These are phyloP conservation scores for Austroboletus festivus DNA, from an alignment of 768 basidiomycete species.

Conservation along the genomic window DNA sequence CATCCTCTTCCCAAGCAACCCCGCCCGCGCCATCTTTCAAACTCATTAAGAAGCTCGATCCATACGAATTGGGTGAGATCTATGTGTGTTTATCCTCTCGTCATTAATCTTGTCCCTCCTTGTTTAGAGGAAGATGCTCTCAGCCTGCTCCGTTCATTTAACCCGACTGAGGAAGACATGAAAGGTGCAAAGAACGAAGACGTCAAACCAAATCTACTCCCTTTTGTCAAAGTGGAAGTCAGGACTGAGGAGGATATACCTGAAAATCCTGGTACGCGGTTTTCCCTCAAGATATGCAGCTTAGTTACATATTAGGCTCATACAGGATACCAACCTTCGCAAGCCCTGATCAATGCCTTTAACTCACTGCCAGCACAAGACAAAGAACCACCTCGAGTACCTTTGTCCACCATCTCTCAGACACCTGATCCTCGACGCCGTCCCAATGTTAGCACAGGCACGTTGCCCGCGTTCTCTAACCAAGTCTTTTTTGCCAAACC, in stretches of 20 bases:
- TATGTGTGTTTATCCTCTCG: not conserved
- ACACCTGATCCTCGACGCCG: not conserved
- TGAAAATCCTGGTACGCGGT: not conserved
- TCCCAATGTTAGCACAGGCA: not conserved
- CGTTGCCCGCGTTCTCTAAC: not conserved
- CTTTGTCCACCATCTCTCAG: not conserved
- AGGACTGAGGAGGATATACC: conserved; percentile 5
- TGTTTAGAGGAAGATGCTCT: conserved; percentile 25
- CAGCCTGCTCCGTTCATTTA: conserved; percentile 8
- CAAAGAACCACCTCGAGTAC: not conserved
- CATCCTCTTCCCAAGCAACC: not conserved
- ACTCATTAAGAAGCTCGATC: conserved; percentile 27
- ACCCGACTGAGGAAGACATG: conserved; percentile 1
- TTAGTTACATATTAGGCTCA: not conserved
- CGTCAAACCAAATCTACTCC: not conserved
- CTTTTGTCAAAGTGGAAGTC: conserved; percentile 10
- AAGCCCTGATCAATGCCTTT: conserved; percentile 14
- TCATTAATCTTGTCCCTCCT: not conserved
- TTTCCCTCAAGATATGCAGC: not conserved
- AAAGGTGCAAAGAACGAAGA: conserved; percentile 1
- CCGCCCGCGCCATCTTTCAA: conserved; percentile 8
- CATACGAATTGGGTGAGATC: conserved; percentile 25
- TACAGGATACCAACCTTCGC: conserved; percentile 14
- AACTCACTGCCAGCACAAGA: not conserved
- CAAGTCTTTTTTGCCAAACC: not conserved